Conservation (phyloP, 1,139 yeast genomes). For the Trichomonascaceae sp. region DNA sequence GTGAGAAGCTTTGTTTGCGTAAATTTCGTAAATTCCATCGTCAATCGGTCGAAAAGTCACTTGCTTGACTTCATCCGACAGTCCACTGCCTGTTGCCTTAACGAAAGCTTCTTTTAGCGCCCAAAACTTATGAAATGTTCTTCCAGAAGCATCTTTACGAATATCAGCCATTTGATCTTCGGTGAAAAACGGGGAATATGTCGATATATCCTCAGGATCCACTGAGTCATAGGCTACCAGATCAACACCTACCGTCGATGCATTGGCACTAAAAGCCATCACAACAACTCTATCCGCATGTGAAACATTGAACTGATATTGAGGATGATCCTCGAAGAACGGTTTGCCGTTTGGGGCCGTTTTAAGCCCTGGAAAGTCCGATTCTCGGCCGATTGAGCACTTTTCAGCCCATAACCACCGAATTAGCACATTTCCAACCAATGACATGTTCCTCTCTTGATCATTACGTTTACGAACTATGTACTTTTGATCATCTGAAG, state of each 20-base stretch:
- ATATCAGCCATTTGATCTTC: not conserved
- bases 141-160: not conserved
- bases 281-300: conserved; percentile 5
- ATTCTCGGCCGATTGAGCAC: not conserved
- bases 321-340: conserved; percentile 3
- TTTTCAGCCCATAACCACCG: not conserved
- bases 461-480: not conserved
- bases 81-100: conserved; percentile 9
- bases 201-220: not conserved
- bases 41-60: conserved; percentile 47
- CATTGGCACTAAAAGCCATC: not conserved
- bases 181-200: not conserved
- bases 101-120: conserved; percentile 8
- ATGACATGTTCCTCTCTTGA: conserved; percentile 17
- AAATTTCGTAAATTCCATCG: not conserved
- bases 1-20: not conserved
- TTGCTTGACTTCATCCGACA: conserved; percentile 33
- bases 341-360: conserved; percentile 4
- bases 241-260: conserved; percentile 36
- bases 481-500: not conserved
- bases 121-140: conserved; percentile 2
- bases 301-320: conserved; percentile 6
- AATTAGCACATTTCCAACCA: conserved; percentile 2
- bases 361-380: not conserved
- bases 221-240: not conserved